Conservation (phyloP, 2,329 filamentous ascomycete species). For the Trichoderma sp. region DNA sequence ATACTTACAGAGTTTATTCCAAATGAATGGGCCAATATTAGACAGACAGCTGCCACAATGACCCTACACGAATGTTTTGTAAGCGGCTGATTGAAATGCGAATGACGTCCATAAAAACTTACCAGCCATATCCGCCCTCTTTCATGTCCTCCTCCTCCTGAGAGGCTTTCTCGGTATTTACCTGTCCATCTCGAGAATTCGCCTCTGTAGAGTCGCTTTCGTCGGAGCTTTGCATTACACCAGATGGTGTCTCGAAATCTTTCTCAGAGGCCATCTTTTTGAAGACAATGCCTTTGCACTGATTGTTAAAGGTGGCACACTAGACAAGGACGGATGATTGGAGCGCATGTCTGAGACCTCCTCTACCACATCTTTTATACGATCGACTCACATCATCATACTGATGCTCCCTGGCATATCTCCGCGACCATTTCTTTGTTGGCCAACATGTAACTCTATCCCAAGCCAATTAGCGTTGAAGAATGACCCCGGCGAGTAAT, state of each 20-base stretch:
- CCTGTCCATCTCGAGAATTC: not conserved
- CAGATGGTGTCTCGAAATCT: not conserved
- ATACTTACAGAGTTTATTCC: not conserved
- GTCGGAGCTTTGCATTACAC: not conserved
- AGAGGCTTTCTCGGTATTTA: not conserved
- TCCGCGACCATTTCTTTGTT: not conserved
- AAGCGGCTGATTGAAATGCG: not conserved
- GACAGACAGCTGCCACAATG: not conserved
- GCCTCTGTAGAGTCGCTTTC: not conserved
- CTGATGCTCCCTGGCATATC: not conserved
- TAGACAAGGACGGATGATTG: not conserved
- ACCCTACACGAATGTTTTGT: not conserved
- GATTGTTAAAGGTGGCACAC: not conserved
- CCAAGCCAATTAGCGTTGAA: not conserved
- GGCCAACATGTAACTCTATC: not conserved
- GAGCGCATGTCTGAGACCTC: not conserved
- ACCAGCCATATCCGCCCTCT: constrained; percentile 14
- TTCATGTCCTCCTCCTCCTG: not conserved
- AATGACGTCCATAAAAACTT: not conserved
- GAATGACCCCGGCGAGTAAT: not conserved
- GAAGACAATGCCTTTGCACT: not conserved
- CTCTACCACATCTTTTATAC: not conserved
- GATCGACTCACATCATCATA: not conserved
- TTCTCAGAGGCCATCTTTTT: not conserved
- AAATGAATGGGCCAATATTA: constrained; percentile 8